These are phyloP conservation scores for Pseudogymnoascus sp. DNA, from an alignment of 2,329 filamentous ascomycete genomes.

Conservation along the genomic window DNA sequence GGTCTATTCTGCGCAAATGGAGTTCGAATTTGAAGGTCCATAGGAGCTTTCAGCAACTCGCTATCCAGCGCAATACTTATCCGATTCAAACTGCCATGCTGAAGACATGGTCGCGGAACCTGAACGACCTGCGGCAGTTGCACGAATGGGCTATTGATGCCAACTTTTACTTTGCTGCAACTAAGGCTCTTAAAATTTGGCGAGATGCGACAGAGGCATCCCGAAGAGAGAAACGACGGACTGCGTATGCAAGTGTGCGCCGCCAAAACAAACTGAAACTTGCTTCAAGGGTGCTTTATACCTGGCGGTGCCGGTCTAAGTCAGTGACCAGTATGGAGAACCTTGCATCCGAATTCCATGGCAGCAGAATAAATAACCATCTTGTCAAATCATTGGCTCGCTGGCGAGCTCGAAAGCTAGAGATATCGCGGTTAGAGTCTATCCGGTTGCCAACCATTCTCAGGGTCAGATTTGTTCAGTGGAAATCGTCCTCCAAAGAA, in stretches of 20 bases:
- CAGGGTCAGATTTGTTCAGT: conserved; percentile 24
- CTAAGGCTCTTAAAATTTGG: conserved; percentile 27
- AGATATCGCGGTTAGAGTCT: conserved; percentile 25
- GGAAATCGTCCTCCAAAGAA: conserved; percentile 24
- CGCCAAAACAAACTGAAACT: conserved; percentile 28
- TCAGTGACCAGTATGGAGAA: conserved; percentile 26
- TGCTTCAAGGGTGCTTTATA: conserved; percentile 22
- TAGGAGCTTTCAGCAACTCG: conserved; percentile 21
- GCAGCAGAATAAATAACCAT: conserved; percentile 24
- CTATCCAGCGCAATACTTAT: conserved; percentile 21
- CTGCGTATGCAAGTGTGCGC: conserved; percentile 27
- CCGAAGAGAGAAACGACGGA: conserved; percentile 28
- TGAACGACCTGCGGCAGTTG: conserved; percentile 22
- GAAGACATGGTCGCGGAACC: conserved; percentile 21
- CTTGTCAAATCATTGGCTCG: conserved; percentile 29
- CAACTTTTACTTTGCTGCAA: conserved; percentile 27
- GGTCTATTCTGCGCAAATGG: conserved; percentile 24
- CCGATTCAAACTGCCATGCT: conserved; percentile 21
- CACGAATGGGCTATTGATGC: conserved; percentile 25
- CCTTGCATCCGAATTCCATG: conserved; percentile 22
- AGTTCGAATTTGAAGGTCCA: conserved; percentile 20
- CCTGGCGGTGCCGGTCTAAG: conserved; percentile 24
- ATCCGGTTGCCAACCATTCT: conserved; percentile 22
- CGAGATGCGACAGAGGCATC: conserved; percentile 24
- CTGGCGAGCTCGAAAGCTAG: conserved; percentile 27